Evolutionary conservation across 2,329 filamentous ascomycete genomes (phyloP).

Genomic region (Penicillium palitans): DNA sequence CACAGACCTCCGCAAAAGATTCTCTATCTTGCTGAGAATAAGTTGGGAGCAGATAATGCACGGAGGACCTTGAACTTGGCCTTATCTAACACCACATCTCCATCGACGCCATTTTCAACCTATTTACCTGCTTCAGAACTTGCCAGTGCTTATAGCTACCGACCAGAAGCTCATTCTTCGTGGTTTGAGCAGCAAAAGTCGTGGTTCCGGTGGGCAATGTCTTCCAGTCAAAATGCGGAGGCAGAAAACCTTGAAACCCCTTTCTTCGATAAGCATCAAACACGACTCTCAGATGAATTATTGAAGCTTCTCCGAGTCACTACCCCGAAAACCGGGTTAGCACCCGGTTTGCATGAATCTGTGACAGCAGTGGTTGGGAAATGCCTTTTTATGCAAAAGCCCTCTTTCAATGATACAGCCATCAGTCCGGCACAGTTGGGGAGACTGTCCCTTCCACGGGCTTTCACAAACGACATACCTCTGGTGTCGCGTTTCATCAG

Average conservation of each 20-base stretch:
- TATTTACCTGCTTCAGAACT: constrained; percentile 34
- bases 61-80: constrained; percentile 39
- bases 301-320: constrained; percentile 32
- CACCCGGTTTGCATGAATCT: constrained; percentile 29
- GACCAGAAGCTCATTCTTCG: constrained; percentile 25
- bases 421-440: constrained; percentile 36
- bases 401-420: constrained; percentile 20
- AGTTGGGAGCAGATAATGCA: constrained; percentile 33
- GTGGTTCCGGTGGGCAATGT: constrained; percentile 44
- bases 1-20: constrained; percentile 28
- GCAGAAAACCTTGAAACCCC: constrained; percentile 21
- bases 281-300: constrained; percentile 33
- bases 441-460: constrained; percentile 29
- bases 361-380: constrained; percentile 42
- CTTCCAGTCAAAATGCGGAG: constrained; percentile 24
- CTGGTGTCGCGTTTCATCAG: constrained; percentile 36
- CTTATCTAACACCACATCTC: constrained; percentile 20
- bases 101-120: constrained; percentile 35
- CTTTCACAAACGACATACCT: constrained; percentile 39
- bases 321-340: neutral
- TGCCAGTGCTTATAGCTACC: constrained; percentile 29
- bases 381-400: constrained; percentile 38
- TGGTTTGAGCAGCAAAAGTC: constrained; percentile 35
- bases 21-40: constrained; percentile 37
- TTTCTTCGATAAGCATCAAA: constrained; percentile 34